Evolutionary conservation across 2,329 filamentous ascomycete species (phyloP), one percentile per base, ranked within the genome.

Genomic region (Aspergillus awamori): DNA sequence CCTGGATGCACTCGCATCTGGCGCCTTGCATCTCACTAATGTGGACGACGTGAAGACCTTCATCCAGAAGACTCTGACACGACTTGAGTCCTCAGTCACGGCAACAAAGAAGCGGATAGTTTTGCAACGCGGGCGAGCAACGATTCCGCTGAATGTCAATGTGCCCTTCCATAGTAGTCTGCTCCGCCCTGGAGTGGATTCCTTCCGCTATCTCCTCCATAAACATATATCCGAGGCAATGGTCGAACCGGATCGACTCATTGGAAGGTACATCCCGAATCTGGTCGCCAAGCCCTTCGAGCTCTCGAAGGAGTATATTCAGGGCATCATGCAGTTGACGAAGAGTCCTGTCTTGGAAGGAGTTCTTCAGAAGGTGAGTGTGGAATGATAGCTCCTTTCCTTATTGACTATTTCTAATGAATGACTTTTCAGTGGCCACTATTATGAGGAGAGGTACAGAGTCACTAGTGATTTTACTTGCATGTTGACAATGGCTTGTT

Each of bases 141-240:
- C 57, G 1, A 53, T 59, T 3, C 57, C 49, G 2, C 26, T 59
- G n/a, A 17, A 15, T 8, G 30, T 59, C n/a, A 49, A 59, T 39
- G 52, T 59, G 13, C 57, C 57, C 5, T 59, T 59, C 26, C 57
- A 59, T 28, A 53, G 48, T 5, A 28, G 41, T 7, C 53, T 59
- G 57, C 48, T 59, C 7, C 48, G 57, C 1, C 26, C 26, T 1
- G 48, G 52, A 7, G 52, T 59, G 8, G 38, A 53, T 13, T 28
- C 33, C 10, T 59, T 53, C 17, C 33, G 57, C 7, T 49, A 45
- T 7, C 45, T 53, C 4, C 49, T 59, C 1, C 48, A 43, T 6
- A 17, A 26, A 2, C 38, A 38, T 5, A 38, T 59, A 5, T 38
- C 48, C 3, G 30, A 45, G 13, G 22, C 38, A 6, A 49, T 53